phyloP scores from a whole-genome alignment of 768 basidiomycete species.

The Melanogaster broomeanus region DNA sequence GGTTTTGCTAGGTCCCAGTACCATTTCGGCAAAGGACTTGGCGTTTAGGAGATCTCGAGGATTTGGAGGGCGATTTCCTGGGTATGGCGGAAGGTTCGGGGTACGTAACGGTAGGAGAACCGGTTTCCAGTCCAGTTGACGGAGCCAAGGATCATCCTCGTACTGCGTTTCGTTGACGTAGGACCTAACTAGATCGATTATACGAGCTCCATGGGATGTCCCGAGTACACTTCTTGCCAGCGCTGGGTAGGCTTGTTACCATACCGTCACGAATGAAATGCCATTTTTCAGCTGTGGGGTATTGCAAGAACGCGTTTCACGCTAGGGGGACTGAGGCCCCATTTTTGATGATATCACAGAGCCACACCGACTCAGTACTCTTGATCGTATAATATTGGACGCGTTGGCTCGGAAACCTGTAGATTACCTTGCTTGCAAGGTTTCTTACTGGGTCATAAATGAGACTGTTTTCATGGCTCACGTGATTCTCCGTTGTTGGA shows the following conservation, averaged over 20 bases:
- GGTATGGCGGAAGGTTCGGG: background rate
- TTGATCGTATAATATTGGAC: slow-evolving; percentile 1
- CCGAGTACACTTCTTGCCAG: slow-evolving; percentile 44
- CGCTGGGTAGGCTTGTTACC: slow-evolving; percentile 43
- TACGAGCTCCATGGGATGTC: slow-evolving; percentile 42
- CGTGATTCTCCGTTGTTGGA: too few species aligned
- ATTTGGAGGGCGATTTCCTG: slow-evolving; percentile 13
- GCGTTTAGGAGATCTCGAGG: slow-evolving; percentile 38
- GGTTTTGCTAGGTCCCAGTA: slow-evolving; percentile 88
- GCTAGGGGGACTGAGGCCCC: slow-evolving; percentile 35
- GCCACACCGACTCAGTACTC: slow-evolving; percentile 55
- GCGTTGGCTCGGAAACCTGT: slow-evolving; percentile 4
- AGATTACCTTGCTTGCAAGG: too few species aligned
- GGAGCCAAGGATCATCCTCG: slow-evolving; percentile 54
- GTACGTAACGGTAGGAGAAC: slow-evolving; percentile 14
- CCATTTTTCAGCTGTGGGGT: slow-evolving; percentile 63
- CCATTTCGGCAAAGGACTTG: slow-evolving; percentile 89
- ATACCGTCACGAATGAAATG: slow-evolving; percentile 45
- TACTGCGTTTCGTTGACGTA: slow-evolving; percentile 25
- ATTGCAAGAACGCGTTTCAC: slow-evolving; percentile 54
- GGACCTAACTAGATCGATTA: slow-evolving; percentile 45
- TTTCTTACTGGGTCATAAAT: too few species aligned
- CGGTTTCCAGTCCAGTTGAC: slow-evolving; percentile 69
- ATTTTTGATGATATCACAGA: slow-evolving; percentile 45
- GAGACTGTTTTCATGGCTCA: too few species aligned